phyloP scores from a whole-genome alignment of 805 yeast species.

The Wickerhamiella hasegawae region DNA sequence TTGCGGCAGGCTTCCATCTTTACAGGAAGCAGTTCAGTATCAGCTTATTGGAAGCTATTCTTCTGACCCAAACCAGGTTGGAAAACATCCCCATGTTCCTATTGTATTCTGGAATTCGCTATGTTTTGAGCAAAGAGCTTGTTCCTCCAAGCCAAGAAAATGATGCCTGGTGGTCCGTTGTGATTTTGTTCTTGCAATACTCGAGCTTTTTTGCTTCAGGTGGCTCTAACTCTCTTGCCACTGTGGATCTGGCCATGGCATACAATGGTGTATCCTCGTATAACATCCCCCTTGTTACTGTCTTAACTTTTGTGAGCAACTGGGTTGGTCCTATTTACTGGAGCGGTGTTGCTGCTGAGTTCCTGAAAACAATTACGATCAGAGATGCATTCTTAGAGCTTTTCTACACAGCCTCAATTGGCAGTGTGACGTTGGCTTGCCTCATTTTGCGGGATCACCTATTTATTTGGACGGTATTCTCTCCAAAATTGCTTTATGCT shows the following conservation, averaged over 20 bases:
- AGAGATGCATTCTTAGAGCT: slow-evolving; percentile 15
- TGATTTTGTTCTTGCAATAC: slow-evolving; percentile 46
- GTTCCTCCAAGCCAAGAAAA: slow-evolving; percentile 3
- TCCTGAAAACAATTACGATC: slow-evolving; percentile 21
- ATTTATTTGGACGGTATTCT: slow-evolving; percentile 95
- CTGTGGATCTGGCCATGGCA: slow-evolving; percentile 80
- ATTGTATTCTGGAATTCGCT: slow-evolving; percentile 20
- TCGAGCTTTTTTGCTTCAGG: slow-evolving; percentile 76
- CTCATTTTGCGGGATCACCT: slow-evolving; percentile 62
- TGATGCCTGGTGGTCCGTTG: slow-evolving; percentile 7
- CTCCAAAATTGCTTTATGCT: slow-evolving; percentile 76
- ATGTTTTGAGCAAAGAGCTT: slow-evolving; percentile 1
- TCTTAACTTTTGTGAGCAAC: slow-evolving; percentile 66
- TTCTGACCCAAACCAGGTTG: slow-evolving; percentile 39
- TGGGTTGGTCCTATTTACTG: slow-evolving; percentile 78
- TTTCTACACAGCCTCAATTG: slow-evolving; percentile 9
- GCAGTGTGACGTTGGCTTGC: slow-evolving; percentile 35
- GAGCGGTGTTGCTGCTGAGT: slow-evolving; percentile 29
- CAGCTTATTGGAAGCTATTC: slow-evolving; percentile 14
- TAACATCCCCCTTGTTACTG: slow-evolving; percentile 53
- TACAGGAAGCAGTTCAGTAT: not conserved
- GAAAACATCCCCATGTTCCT: slow-evolving; percentile 41
- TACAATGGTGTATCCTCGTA: slow-evolving; percentile 75
- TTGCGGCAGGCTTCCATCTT: slow-evolving; percentile 5
- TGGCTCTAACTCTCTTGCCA: slow-evolving; percentile 80